Conservation (phyloP, 495 filamentous ascomycete genomes). For the Aspergillus affinis region DNA sequence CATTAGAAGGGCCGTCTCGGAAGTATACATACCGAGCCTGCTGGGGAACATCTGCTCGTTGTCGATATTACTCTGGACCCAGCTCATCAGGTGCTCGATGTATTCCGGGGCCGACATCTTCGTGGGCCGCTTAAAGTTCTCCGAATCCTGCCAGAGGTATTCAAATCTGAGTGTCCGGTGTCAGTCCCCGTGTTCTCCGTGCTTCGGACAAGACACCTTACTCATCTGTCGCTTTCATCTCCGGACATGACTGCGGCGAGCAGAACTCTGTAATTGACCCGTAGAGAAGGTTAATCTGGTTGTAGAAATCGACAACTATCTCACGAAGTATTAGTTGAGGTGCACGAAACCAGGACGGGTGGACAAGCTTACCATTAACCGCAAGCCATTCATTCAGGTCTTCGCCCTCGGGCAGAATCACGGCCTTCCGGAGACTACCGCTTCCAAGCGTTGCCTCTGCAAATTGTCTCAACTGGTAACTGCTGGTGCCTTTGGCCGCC, state of each 20-base stretch:
- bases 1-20: neutral
- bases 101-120: constrained; percentile 98
- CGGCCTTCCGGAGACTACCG: constrained; percentile 91
- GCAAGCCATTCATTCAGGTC: constrained; percentile 97
- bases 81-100: constrained; percentile 95
- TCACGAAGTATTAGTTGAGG: neutral
- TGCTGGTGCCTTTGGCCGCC: constrained; percentile 83
- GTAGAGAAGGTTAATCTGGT: constrained; percentile 98
- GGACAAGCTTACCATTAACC: constrained; percentile 70
- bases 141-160: constrained; percentile 96
- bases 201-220: constrained; percentile 37
- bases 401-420: constrained; percentile 94
- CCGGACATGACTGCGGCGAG: constrained; percentile 91
- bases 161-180: constrained; percentile 69
- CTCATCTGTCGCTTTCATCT: constrained; percentile 99
- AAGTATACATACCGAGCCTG: constrained; percentile 65
- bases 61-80: constrained; percentile 93
- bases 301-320: constrained; percentile 98
- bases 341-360: neutral
- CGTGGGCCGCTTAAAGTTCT: constrained; percentile 89
- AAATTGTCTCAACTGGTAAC: constrained; percentile 96
- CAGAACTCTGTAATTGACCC: constrained; percentile 99
- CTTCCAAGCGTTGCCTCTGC: constrained; percentile 95
- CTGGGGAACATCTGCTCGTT: constrained; percentile 94
- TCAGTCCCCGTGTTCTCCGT: constrained; percentile 1